These are phyloP conservation scores for Rehmannia glutinosa DNA, from an alignment of 257 asterid genomes.

Conservation along the genomic window DNA sequence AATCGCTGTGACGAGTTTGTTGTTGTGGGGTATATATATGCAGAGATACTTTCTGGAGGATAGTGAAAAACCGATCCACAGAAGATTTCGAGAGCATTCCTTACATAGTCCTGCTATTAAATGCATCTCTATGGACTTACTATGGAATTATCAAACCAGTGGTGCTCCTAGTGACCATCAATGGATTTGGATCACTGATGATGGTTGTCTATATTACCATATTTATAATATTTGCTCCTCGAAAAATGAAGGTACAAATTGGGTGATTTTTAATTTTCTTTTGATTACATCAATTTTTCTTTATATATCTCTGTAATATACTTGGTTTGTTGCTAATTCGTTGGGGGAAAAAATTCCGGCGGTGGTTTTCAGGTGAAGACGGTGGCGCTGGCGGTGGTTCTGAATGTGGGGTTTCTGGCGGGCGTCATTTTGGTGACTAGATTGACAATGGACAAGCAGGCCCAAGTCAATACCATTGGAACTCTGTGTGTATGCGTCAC, in stretches of 20 bases:
- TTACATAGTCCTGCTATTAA: conserved; percentile 12
- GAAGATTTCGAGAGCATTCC: conserved; percentile 21
- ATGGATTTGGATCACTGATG: conserved; percentile 16
- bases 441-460: neutral
- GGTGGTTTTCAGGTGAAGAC: conserved; percentile 17
- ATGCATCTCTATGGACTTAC: conserved; percentile 19
- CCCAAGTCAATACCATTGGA: conserved; percentile 6
- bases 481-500: conserved; percentile 12
- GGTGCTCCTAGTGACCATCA: conserved; percentile 16
- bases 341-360: neutral
- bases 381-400: neutral
- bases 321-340: neutral
- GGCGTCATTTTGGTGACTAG: conserved; percentile 11
- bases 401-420: conserved; percentile 16
- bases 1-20: neutral
- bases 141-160: conserved; percentile 18
- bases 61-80: conserved; percentile 18
- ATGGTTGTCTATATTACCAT: conserved; percentile 6
- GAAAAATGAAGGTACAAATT: conserved; percentile 1
- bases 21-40: neutral
- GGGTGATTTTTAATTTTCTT: neutral
- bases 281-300: neutral
- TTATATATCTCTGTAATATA: neutral
- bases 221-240: conserved; percentile 12
- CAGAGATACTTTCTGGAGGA: conserved; percentile 22